Percentiles rank a stretch among this genome's conserved stretches.
phyloP scores from a whole-genome alignment of 2,329 filamentous ascomycete species.

The Hymenoscyphus repandus region DNA sequence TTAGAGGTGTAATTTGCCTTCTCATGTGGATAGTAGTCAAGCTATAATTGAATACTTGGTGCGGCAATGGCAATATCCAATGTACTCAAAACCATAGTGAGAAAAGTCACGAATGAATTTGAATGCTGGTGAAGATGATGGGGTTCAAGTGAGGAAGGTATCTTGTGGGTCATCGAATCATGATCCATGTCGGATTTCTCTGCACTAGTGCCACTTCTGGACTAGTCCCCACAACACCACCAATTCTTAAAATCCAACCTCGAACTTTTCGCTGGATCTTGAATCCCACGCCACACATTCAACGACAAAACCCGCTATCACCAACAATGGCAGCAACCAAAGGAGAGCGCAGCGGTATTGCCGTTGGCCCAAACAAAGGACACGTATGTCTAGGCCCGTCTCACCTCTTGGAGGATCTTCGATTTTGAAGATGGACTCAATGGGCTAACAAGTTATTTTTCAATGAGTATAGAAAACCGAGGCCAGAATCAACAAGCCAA shows the following conservation, averaged over 20 bases:
- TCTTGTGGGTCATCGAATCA: background rate
- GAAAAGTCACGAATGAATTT: background rate
- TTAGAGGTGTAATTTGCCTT: background rate
- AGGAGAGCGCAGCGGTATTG: slow-evolving; percentile 49
- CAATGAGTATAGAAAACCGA: slow-evolving; percentile 67
- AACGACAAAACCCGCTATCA: slow-evolving; percentile 19
- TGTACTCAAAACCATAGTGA: background rate
- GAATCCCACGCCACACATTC: background rate
- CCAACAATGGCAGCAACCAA: slow-evolving; percentile 52
- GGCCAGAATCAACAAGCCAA: slow-evolving; percentile 69
- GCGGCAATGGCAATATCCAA: background rate
- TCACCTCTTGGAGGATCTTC: slow-evolving; percentile 74
- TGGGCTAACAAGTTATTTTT: slow-evolving; percentile 26
- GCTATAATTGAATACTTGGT: background rate
- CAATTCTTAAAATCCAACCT: background rate
- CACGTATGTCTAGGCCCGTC: slow-evolving; percentile 52
- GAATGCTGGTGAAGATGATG: background rate
- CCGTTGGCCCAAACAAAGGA: slow-evolving; percentile 58
- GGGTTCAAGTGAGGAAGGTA: background rate
- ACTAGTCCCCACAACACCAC: background rate
- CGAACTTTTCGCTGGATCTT: slow-evolving; percentile 13
- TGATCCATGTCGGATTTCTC: background rate
- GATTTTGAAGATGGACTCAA: slow-evolving; percentile 47
- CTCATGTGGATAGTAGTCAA: background rate
- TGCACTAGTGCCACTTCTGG: background rate